Base-by-base conservation (phyloP, 1,284 basidiomycete species). In the Cutaneotrichosporon curvatum region DNA sequence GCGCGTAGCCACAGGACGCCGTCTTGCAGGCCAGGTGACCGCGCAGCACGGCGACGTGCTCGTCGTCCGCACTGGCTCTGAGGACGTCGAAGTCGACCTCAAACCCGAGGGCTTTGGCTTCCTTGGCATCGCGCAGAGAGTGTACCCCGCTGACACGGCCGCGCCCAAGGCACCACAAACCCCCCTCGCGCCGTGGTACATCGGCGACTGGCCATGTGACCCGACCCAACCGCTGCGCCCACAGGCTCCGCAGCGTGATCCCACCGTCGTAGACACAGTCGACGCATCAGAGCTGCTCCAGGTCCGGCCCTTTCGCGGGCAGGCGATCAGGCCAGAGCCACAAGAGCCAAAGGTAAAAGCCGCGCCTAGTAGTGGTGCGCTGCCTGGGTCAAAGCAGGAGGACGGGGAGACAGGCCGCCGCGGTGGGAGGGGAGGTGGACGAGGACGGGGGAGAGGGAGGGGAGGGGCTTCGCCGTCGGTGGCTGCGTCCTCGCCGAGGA, bases 11-110 rank as follows among this genome's bases (percentile, higher is more conserved):
- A 23, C 12, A 33, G 41, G 23, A 20, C 32, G n/a, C 15, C 57
- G 57, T 43, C 40, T n/a, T n/a, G n/a, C n/a, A 19, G 61, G 55
- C 28, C 54, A 60, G 15, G 7, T 70, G 10, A 57, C 48, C 1
- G 43, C 56, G 10, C 64, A 65, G 43, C 67, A 70, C 48, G 67
- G 67, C 5, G 67, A 70, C 53, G 59, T 70, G 0, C 19, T 67
- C 2, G 51, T 58, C 6, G 33, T 63, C 25, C 53, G 51, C 37
- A 47, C 60, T 4, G 64, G 61, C n/a, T 21, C 39, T 0, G 48
- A 49, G 7, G 51, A 45, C 18, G 38, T 68, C 12, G 67, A 69
- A 19, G 43, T 70, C 10, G 46, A 53, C 3, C 36, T 62, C 1
- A 48, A 53, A 30, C 42, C 56, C 40, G 60, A 63, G 18, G 62